Base-by-base conservation (phyloP, 2,329 filamentous ascomycete species). In the Nectriaceae sp. region DNA sequence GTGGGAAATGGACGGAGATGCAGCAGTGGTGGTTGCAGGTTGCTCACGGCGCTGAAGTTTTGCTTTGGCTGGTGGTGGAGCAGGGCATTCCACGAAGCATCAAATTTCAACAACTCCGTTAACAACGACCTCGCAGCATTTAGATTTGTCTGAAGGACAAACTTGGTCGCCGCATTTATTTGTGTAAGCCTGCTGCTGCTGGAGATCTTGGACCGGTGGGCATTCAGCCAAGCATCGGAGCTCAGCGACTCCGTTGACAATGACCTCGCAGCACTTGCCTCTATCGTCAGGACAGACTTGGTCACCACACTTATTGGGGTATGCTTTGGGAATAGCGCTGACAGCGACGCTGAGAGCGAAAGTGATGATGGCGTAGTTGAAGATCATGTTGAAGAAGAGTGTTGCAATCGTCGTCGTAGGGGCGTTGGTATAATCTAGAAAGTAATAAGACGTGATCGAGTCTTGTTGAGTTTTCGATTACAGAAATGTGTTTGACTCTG, bases 251-350 rank as follows among this genome's bases (percentile, higher is more conserved):
- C 42, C 42, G 42, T 44, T 36, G 42, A 44, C 29, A 44, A 44
- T 44, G 31, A 44, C 42, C 21, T 44, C 42, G 42, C 42, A 44
- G 29, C 42, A 44, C 31, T 37, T 44, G 42, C 26, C 26, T 37
- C 16, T 44, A 36, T 44, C 42, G 42, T 26, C 42, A 21, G 42
- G 42, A 31, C 42, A 44, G 42, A 44, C 42, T 36, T 44, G 42
- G 19, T 44, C 42, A 21, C 42, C 31, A 16, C 42, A 44, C 44
- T 50, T 50, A 20, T 50, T 39, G 39, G 47, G 47, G 39, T 50
- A 50, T 39, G 43, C 11, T 33, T 43, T 29, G 38, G 47, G 47
- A 35, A 42, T 13, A 11, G 47, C 42, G 47, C 20, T 39, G 31
- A 38, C 43, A 39, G 40, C 39, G 40, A 19, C 47, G 43, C 38